phyloP scores from a whole-genome alignment of 2,329 filamentous ascomycete genomes.

The Ceratocystis colombiana region DNA sequence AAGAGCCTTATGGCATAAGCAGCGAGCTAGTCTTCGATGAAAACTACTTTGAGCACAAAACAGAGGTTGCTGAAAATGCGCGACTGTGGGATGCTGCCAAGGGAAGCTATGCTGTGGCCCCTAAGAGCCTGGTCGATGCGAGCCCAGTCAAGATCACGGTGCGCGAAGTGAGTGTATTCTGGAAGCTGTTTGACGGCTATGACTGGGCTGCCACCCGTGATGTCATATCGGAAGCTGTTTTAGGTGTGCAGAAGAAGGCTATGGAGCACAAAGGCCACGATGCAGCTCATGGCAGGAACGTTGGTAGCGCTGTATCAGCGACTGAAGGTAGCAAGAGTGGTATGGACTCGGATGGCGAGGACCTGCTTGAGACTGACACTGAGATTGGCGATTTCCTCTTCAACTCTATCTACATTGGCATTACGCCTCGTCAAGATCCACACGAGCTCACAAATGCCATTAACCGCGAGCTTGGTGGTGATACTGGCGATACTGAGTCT shows the following conservation, averaged over 20 bases:
- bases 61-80: slow-evolving; percentile 53
- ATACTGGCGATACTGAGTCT: slow-evolving; percentile 84
- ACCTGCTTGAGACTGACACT: slow-evolving; percentile 68
- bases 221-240: slow-evolving; percentile 75
- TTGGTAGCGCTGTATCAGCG: slow-evolving; percentile 40
- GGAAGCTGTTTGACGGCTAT: slow-evolving; percentile 96
- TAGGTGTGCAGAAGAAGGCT: slow-evolving; percentile 74
- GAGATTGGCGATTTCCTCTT: slow-evolving; percentile 93
- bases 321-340: background rate
- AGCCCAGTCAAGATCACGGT: slow-evolving; percentile 70
- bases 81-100: slow-evolving; percentile 71
- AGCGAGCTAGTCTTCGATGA: slow-evolving; percentile 63
- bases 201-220: slow-evolving; percentile 88
- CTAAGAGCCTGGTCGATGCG: slow-evolving; percentile 48
- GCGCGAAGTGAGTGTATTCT: slow-evolving; percentile 84
- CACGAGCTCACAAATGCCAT: slow-evolving; percentile 72
- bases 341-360: slow-evolving; percentile 33
- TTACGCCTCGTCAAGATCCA: slow-evolving; percentile 77
- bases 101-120: slow-evolving; percentile 61
- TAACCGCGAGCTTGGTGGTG: slow-evolving; percentile 79
- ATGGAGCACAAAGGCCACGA: slow-evolving; percentile 49
- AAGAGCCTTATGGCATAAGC: slow-evolving; percentile 33
- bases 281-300: slow-evolving; percentile 38
- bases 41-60: slow-evolving; percentile 60
- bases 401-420: slow-evolving; percentile 96